Evolutionary conservation across 225 moss, liverwort and hornwort species (phyloP).

Genomic region (Straminergon stramineum): DNA sequence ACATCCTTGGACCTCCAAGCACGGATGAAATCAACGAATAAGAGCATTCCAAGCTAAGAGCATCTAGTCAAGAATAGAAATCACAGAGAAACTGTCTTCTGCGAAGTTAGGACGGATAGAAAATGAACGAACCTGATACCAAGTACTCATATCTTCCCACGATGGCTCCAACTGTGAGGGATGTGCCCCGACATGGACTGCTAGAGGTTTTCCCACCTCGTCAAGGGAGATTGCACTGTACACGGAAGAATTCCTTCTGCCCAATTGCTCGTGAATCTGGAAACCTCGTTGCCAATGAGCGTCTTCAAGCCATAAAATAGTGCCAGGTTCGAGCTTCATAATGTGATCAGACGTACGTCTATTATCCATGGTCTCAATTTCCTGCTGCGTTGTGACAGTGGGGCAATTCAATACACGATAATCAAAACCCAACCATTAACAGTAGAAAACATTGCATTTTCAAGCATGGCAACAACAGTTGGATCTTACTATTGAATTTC

Average conservation of each 20-base stretch:
- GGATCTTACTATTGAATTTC: background rate
- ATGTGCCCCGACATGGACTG: slow-evolving; percentile 87
- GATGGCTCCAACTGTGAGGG: slow-evolving; percentile 95
- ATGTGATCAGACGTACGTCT: slow-evolving; percentile 49
- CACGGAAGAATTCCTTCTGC: slow-evolving; percentile 61
- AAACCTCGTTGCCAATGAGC: slow-evolving; percentile 99
- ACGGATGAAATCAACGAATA: background rate
- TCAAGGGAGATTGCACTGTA: slow-evolving; percentile 86
- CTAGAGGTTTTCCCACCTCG: slow-evolving; percentile 75
- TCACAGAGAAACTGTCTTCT: background rate
- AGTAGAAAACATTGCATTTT: background rate
- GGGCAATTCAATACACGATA: background rate
- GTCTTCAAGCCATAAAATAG: slow-evolving; percentile 97
- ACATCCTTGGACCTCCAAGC: background rate
- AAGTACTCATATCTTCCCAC: slow-evolving; percentile 99
- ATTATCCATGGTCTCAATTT: slow-evolving; percentile 3
- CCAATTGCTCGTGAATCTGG: slow-evolving; percentile 84
- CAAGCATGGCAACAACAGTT: background rate
- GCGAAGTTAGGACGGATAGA: background rate
- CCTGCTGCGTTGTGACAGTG: slow-evolving; percentile 9
- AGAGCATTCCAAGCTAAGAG: background rate
- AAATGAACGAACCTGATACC: slow-evolving; percentile 62
- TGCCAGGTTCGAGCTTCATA: slow-evolving; percentile 85
- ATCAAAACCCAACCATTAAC: background rate
- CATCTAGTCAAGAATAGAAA: background rate